Base-by-base conservation (phyloP, 75 land plant genomes). In the Picea sitchensis region DNA sequence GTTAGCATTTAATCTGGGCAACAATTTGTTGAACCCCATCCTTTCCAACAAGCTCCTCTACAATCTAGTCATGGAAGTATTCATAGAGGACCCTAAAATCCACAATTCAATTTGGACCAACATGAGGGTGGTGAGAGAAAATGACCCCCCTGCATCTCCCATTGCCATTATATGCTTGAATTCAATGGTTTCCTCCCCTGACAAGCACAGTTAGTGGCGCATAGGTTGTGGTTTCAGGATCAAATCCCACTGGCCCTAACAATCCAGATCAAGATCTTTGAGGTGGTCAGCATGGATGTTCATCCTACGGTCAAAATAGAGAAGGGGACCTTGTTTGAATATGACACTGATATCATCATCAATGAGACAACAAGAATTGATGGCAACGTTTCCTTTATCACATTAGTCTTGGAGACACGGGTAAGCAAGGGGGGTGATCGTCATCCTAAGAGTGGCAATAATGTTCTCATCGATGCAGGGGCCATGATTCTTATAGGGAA, bases 401-500 rank as follows among this genome's bases (percentile, higher is more conserved):
- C 60, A 90, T 91, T 3, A 91, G 90, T 14, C 84, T 91, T 1
- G 93, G 93, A 14, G 93, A 90, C 1, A 91, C 89, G 0, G 92
- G 92, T 14, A 76, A 88, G 88, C 84, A 75, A 0, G 78, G 65
- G 26, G 26, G 26, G 26, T 26, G 26, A 26, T 26, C 26, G 26
- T 26, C 26, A 26, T 26, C 26, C 26, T 13, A 91, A 91, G 81
- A 84, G 90, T 54, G 85, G 92, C 14, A 85, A 91, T 73, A 92
- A 90, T 8, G 93, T 91, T 8, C 76, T 91, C 51, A 90, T 91
- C 26, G 93, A 90, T 6, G 93, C 92, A 8, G 92, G 93, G 21
- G 93, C 93, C 23, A 91, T 83, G 59, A 86, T 26, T 26, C 26
- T 91, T 17, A 82, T 91, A 2, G 92, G 92, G 51, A 86, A 86